Percentiles rank a stretch among this genome's conserved stretches.
Conservation (phyloP, 345 rosid species). For the Salix caprea region DNA sequence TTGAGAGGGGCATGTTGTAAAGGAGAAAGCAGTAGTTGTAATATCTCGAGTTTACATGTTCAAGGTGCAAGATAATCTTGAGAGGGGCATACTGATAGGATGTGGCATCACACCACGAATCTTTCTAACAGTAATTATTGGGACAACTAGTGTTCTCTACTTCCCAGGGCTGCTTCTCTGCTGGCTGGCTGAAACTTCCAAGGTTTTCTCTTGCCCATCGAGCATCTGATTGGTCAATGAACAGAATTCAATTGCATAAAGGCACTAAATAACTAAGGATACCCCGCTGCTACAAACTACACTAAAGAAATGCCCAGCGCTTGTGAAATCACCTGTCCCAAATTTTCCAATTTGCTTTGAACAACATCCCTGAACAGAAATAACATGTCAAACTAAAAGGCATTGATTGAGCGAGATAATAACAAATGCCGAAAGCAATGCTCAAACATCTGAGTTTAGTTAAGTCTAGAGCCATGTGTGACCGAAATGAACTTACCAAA, state of each 20-base stretch:
- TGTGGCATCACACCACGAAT: too few relatives aligned
- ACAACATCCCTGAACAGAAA: conserved; percentile 73
- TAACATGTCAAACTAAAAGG: background rate
- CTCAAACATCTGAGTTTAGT: background rate
- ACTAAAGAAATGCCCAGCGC: background rate
- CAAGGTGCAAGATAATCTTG: too few relatives aligned
- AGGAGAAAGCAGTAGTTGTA: too few relatives aligned
- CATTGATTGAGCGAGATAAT: background rate
- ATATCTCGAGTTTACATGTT: too few relatives aligned
- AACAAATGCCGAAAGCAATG: background rate
- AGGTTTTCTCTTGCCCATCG: conserved; percentile 65
- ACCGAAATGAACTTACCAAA: conserved; percentile 48
- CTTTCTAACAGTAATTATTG: too few relatives aligned
- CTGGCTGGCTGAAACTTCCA: conserved; percentile 56
- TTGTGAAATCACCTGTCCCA: conserved; percentile 68
- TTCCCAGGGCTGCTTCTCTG: conserved; percentile 50
- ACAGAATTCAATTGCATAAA: background rate
- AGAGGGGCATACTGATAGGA: too few relatives aligned
- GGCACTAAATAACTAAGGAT: background rate
- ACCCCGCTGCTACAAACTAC: background rate
- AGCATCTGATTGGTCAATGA: conserved; percentile 49
- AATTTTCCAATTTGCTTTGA: conserved; percentile 77
- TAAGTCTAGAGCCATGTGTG: background rate
- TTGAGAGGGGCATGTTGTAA: too few relatives aligned
- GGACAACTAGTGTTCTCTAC: conserved; percentile 49